Evolutionary conservation across 768 basidiomycete genomes (phyloP), one percentile per base, ranked within the genome.

Genomic region (Leucocoprinus birnbaumii): DNA sequence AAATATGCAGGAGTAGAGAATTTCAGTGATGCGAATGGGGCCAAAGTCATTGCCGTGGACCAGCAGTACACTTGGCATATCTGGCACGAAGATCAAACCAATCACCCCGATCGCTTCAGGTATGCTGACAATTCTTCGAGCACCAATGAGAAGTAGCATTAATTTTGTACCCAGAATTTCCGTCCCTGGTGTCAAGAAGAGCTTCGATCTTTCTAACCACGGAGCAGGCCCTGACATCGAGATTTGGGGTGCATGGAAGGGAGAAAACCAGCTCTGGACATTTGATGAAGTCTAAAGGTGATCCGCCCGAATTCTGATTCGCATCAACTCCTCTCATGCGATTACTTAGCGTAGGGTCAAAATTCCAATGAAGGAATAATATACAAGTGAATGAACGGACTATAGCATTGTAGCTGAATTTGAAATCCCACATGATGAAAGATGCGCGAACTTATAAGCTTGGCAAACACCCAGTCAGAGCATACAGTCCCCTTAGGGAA

Each of bases 161-260:
- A 24, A 18, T 22, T 6, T n/a, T 4, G 1, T 2, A 25, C 24
- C 10, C 47, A 82, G 80, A 58, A 59, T 80, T 55, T 71, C 61
- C 49, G 64, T 75, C 40, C 69, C 69, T 19, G 55, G 62, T 43
- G 77, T 71, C 0, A n/a, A 49, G 11, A 66, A 65, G 55, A 70
- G 67, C 49, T 55, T 77, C 41, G 80, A 80, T 54, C 61, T 82
- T 18, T 65, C 72, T 8, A 68, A 79, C 47, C 60, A 75, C 48
- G 74, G 73, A 34, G 67, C 66, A 3, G 78, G 80, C 1, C 79
- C 78, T 0, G 61, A 65, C 0, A 53, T 81, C n/a, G 57, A 66
- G 19, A 38, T 80, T 54, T 80, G 78, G 77, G 58, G 66, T 2
- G 66, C 67, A 27, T 76, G 73, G 75, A 61, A 63, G 0, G 76